Base-by-base conservation (phyloP, 805 yeast genomes). In the Cephaloascus albidus region DNA sequence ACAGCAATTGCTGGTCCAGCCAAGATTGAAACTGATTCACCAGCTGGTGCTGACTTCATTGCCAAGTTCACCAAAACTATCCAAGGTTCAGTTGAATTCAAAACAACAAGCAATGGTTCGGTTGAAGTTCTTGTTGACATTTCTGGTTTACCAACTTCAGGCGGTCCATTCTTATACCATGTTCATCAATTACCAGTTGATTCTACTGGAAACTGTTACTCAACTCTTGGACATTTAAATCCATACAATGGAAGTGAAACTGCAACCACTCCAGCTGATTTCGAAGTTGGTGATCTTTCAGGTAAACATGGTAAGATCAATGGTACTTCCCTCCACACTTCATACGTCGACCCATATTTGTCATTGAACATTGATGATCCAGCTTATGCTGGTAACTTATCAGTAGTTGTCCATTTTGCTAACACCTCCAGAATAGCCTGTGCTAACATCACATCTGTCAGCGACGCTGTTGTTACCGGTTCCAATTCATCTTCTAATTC, bases 261-360 rank as follows among this genome's bases (percentile, higher is more conserved):
- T 26, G 61, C 59, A 43, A 54, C 54, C 26, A 52, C 53, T 38
- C 65, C 65, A 43, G 53, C 65, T 4, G 57, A 47, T 36, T 69
- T 73, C 45, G 66, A 67, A 48, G 64, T 66, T 16, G 75, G 75
- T 17, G 74, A 69, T 45, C 61, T 69, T 42, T 60, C 70, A 6
- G 75, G 75, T 14, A 69, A 69, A 45, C 72, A 68, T 49, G 75
- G 74, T 8, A 58, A 58, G 55, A 61, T 68, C 45, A 55, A 66
- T 43, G 52, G 70, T 31, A 65, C 72, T 4, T 64, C 70, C 40
- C 63, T 59, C 46, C 63, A 61, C 44, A 52, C 63, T 4, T 52
- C 52, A 35, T 68, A 64, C 47, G 42, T 51, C 20, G 75, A 69
- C 42, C 66, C 67, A 2, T 69, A 48, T 50, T 48, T 69, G 38